Percentiles rank a stretch among this genome's conserved stretches.
Conservation (phyloP, 257 asterid species). For the Ligustrum vulgare region DNA sequence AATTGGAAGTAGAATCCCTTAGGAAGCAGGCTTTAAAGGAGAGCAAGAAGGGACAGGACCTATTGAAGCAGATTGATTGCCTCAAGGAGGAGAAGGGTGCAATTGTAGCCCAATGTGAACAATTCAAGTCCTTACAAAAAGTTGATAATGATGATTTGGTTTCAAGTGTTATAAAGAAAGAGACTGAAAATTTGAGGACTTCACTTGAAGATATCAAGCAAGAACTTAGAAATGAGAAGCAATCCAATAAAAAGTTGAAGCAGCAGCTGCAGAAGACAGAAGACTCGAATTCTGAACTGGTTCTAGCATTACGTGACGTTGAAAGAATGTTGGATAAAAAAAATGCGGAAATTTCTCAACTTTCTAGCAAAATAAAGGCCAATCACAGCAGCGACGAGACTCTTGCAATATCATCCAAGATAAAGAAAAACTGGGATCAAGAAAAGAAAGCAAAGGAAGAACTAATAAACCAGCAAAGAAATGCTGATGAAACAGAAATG, state of each 20-base stretch:
- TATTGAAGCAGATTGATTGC: constrained; percentile 50
- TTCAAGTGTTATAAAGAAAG: constrained; percentile 31
- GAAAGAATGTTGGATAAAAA: constrained; percentile 65
- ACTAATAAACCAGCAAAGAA: constrained; percentile 27
- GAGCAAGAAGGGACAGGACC: constrained; percentile 61
- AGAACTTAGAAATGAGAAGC: constrained; percentile 66
- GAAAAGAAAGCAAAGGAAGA: constrained; percentile 35
- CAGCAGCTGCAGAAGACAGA: constrained; percentile 70
- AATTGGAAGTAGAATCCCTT: constrained; percentile 78
- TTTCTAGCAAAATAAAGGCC: constrained; percentile 54
- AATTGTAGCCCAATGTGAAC: constrained; percentile 60
- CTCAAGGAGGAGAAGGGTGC: constrained; percentile 65
- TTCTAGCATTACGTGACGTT: constrained; percentile 78
- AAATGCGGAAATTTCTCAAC: constrained; percentile 59
- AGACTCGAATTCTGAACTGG: constrained; percentile 86
- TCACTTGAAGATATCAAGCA: constrained; percentile 50
- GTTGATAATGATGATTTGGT: constrained; percentile 32
- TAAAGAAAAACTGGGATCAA: constrained; percentile 30
- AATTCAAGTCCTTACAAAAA: constrained; percentile 43
- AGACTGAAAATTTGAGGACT: constrained; percentile 35
- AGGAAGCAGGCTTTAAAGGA: constrained; percentile 74
- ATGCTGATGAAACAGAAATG: constrained; percentile 47
- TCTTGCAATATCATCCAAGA: constrained; percentile 28
- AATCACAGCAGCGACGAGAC: constrained; percentile 41
- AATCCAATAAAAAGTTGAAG: constrained; percentile 53